Evolutionary conservation across 768 basidiomycete genomes (phyloP).

Genomic region (Boletus subparvulus): DNA sequence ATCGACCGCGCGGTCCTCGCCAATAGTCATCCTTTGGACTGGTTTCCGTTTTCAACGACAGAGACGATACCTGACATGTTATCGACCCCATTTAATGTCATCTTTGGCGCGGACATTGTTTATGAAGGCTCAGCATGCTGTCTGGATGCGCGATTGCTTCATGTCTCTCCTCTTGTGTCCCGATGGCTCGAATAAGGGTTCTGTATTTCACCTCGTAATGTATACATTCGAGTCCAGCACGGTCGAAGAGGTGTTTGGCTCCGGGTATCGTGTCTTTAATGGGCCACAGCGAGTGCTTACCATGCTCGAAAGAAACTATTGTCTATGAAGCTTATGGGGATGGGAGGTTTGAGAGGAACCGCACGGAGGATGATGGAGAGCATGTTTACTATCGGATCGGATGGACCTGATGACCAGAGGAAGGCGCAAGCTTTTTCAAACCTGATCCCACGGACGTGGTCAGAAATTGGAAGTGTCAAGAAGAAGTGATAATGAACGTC

Average conservation of each 20-base stretch:
- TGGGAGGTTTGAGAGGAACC: slow-evolving; percentile 26
- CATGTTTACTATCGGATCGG: slow-evolving; percentile 74
- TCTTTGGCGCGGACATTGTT: too few relatives aligned
- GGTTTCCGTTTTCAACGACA: slow-evolving; percentile 32
- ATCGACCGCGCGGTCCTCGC: slow-evolving; percentile 16
- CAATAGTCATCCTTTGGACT: slow-evolving; percentile 37
- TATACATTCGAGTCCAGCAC: slow-evolving; percentile 58
- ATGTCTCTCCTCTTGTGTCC: slow-evolving; percentile 14
- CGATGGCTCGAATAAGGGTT: neutral
- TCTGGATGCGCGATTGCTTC: too few relatives aligned
- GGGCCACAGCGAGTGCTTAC: slow-evolving; percentile 35
- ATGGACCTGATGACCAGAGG: slow-evolving; percentile 37
- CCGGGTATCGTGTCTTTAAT: neutral
- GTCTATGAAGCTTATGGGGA: slow-evolving; percentile 46
- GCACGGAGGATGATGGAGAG: slow-evolving; percentile 55
- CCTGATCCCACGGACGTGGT: neutral
- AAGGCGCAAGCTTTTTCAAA: neutral
- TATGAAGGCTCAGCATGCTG: too few relatives aligned
- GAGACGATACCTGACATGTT: slow-evolving; percentile 22
- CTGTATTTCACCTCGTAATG: slow-evolving; percentile 68
- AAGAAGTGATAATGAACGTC: too few relatives aligned
- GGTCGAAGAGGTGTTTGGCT: slow-evolving; percentile 55
- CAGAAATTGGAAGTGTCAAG: too few relatives aligned
- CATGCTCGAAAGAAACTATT: slow-evolving; percentile 55
- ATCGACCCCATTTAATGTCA: slow-evolving; percentile 5